Percentiles rank a stretch among this genome's conserved stretches.
Conservation (phyloP, 2,329 filamentous ascomycete genomes). For the Diaporthe caulivora region DNA sequence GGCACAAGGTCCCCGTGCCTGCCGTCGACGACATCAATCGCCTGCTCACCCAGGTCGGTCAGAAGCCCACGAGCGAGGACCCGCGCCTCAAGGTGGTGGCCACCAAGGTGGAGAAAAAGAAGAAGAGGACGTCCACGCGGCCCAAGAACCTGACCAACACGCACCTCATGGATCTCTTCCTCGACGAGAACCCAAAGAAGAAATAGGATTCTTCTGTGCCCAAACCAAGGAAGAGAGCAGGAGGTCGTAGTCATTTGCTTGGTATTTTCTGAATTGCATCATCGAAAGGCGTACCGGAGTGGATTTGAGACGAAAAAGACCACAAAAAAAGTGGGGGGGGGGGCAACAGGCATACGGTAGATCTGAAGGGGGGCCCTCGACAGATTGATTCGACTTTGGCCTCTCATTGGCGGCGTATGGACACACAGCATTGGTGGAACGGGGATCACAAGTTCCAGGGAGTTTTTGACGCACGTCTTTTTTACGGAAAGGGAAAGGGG, state of each 20-base stretch:
- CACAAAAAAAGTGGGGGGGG: neutral
- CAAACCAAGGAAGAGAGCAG: conserved; percentile 1
- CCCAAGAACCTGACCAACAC: conserved; percentile 87
- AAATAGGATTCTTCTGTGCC: conserved; percentile 58
- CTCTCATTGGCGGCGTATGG: conserved; percentile 26
- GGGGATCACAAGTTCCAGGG: conserved; percentile 5
- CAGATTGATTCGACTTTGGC: conserved; percentile 31
- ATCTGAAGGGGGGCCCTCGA: conserved; percentile 4
- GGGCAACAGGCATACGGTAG: neutral
- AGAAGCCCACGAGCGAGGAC: conserved; percentile 88
- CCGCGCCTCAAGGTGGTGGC: conserved; percentile 70
- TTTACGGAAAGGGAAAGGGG: neutral
- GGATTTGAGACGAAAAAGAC: conserved; percentile 18
- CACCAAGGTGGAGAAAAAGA: conserved; percentile 78
- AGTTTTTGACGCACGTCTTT: conserved; percentile 1
- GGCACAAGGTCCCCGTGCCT: conserved; percentile 84
- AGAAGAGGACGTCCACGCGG: conserved; percentile 74
- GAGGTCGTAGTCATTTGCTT: neutral
- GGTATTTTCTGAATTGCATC: conserved; percentile 28
- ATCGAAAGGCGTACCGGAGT: conserved; percentile 34
- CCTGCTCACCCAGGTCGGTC: conserved; percentile 80
- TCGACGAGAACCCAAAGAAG: conserved; percentile 61
- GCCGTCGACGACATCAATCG: conserved; percentile 80
- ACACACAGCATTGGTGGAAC: conserved; percentile 19
- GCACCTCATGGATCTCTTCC: conserved; percentile 86